These are phyloP conservation scores for Backusella circina DNA, from an alignment of 192 early-diverging fungal species.

Conservation along the genomic window DNA sequence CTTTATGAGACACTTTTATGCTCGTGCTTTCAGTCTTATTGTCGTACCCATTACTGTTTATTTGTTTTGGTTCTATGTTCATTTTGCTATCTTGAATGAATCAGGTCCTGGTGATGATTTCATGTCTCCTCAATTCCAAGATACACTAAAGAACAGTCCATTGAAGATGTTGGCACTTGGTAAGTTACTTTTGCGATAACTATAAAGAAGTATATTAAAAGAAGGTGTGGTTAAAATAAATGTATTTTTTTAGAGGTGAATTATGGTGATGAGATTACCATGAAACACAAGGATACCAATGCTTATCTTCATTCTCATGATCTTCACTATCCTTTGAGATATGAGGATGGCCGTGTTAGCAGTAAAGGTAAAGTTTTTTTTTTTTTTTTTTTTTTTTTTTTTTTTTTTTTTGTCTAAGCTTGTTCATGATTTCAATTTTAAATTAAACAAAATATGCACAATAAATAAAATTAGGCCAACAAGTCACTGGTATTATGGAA, in stretches of 20 bases:
- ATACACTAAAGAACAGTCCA: slow-evolving; percentile 76
- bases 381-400: background rate
- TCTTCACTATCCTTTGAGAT: slow-evolving; percentile 81
- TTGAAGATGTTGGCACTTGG: slow-evolving; percentile 56
- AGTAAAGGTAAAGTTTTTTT: slow-evolving; percentile 53
- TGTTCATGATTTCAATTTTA: background rate
- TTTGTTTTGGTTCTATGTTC: slow-evolving; percentile 90
- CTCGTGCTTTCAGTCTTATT: slow-evolving; percentile 84
- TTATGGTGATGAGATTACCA: slow-evolving; percentile 76
- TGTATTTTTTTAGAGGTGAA: slow-evolving; percentile 66
- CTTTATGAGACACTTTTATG: slow-evolving; percentile 80
- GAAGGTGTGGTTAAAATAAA: slow-evolving; percentile 44
- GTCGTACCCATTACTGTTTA: slow-evolving; percentile 77
- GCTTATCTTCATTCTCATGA: slow-evolving; percentile 79
- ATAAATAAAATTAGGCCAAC: slow-evolving; percentile 74
- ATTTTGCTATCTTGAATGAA: slow-evolving; percentile 80
- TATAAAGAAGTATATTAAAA: too few relatives aligned
- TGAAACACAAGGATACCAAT: slow-evolving; percentile 76
- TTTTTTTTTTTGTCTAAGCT: background rate
- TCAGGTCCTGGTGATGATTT: slow-evolving; percentile 90
- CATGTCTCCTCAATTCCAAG: slow-evolving; percentile 88
- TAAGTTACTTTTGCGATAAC: slow-evolving; percentile 17
- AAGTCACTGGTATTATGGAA: slow-evolving; percentile 83
- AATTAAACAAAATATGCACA: slow-evolving; percentile 58
- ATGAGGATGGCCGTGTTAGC: slow-evolving; percentile 89